Evolutionary conservation across 2,329 filamentous ascomycete species (phyloP).

Genomic region (Alternaria ethzedia): DNA sequence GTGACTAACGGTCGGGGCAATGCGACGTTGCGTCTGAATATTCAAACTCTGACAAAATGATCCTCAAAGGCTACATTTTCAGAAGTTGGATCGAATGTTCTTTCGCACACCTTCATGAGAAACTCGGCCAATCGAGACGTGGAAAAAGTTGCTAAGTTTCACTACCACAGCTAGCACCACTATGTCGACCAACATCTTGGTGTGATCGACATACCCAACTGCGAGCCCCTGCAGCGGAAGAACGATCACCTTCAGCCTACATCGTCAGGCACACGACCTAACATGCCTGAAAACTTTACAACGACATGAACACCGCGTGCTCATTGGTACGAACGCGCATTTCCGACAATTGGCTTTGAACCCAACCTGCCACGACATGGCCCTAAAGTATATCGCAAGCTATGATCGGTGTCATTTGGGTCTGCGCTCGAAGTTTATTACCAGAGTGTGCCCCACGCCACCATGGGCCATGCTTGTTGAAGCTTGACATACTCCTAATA

Average conservation of each 20-base stretch:
- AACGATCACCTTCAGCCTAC: not conserved
- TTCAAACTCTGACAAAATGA: not conserved
- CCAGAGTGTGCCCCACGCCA: not conserved
- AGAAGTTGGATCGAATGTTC: not conserved
- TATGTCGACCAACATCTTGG: not conserved
- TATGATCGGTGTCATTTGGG: not conserved
- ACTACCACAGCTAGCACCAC: not conserved
- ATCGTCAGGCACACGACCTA: not conserved
- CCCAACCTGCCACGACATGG: not conserved
- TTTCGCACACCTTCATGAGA: not conserved
- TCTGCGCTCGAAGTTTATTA: not conserved
- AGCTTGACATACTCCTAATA: not conserved
- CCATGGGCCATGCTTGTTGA: not conserved
- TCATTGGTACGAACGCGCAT: not conserved
- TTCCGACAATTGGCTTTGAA: not conserved
- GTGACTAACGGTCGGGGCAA: not conserved
- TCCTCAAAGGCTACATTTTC: not conserved
- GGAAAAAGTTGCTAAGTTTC: not conserved
- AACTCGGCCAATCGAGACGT: not conserved
- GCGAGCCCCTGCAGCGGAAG: not conserved
- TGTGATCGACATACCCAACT: not conserved
- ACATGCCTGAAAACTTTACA: not conserved
- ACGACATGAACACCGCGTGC: not conserved
- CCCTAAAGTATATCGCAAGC: not conserved
- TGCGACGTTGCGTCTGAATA: not conserved